Base-by-base conservation (phyloP, 768 basidiomycete genomes). In the Gelatoporia subvermispora region DNA sequence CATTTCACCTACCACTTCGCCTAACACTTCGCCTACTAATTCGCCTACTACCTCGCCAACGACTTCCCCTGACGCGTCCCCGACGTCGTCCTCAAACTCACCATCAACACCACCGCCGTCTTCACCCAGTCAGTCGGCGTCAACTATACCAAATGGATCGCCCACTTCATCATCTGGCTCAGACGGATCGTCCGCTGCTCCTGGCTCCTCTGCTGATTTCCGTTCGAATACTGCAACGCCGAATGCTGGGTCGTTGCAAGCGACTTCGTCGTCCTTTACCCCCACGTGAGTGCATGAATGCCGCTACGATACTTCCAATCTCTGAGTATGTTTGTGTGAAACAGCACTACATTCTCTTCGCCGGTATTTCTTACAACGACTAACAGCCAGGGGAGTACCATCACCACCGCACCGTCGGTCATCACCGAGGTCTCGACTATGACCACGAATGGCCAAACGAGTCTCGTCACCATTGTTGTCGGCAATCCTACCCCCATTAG, bases 401-500 rank as follows among this genome's bases (percentile, higher is more conserved):
- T 72, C 3, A 73, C 73, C 13, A 76, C 68, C 45, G 72, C 79
- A 8, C 85, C 86, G 16, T 65, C 77, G 7, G 58, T 74, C 23
- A 61, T 90, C 53, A 89, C 87, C 8, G 66, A 75, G 28, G 68
- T 76, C 11, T 58, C 78, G 35, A 80, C 76, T 4, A 76, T 78
- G 21, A 85, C 82, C 9, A 67, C 68, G 28, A 71, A 79, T 55
- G 87, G 87, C 13, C 56, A 61, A 13, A 57, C 74, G 28, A 69
- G 73, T 41, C 84, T 84, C 1, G 68, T 85, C 50, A 90, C 88
- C 0, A 70, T 80, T 57, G 66, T 81, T 18, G 68, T 79, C 34
- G 70, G 78, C n/a, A 89, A 89, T 59, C 88, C 86, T 17, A 88
- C 88, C 16, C 73, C 89, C 35, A 76, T 61, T 21, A 52, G 40